Percentiles rank a stretch among this genome's conserved stretches.
phyloP scores from a whole-genome alignment of 331 rosid genomes.

The Spiraea crenata region DNA sequence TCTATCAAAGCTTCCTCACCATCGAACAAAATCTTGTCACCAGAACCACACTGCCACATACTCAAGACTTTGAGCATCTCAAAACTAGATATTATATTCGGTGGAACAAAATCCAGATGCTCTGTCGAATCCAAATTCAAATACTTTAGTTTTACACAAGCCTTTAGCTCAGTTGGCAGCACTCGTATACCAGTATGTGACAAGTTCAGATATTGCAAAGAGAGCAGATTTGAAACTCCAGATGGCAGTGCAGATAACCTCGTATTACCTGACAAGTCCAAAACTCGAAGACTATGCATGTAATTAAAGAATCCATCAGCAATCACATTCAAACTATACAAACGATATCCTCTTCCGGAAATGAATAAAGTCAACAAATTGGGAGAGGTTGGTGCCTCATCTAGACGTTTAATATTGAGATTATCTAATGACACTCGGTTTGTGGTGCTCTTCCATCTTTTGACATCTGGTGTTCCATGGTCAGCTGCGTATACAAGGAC shows the following conservation, averaged over 20 bases:
- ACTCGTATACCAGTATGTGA: neutral
- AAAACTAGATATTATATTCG: conserved; percentile 20
- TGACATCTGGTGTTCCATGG: neutral
- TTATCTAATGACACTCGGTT: neutral
- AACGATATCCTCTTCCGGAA: no score
- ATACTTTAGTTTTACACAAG: conserved; percentile 15
- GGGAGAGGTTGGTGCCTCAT: neutral
- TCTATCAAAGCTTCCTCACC: neutral
- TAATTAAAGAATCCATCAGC: neutral
- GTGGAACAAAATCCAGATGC: neutral
- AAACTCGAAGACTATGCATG: neutral
- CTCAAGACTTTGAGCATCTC: conserved; percentile 26
- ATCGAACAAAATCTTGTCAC: neutral
- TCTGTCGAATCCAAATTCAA: conserved; percentile 3
- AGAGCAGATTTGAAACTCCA: neutral
- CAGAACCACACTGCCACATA: neutral
- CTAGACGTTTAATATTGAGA: neutral
- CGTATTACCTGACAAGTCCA: neutral
- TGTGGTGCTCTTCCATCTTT: neutral
- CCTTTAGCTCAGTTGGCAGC: conserved; percentile 14
- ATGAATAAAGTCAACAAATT: conserved; percentile 10
- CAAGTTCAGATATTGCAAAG: neutral
- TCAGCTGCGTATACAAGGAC: neutral
- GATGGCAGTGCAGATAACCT: neutral
- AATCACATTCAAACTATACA: neutral